These are phyloP conservation scores for Aquilaria sinensis DNA, from an alignment of 345 rosid species.

Conservation along the genomic window DNA sequence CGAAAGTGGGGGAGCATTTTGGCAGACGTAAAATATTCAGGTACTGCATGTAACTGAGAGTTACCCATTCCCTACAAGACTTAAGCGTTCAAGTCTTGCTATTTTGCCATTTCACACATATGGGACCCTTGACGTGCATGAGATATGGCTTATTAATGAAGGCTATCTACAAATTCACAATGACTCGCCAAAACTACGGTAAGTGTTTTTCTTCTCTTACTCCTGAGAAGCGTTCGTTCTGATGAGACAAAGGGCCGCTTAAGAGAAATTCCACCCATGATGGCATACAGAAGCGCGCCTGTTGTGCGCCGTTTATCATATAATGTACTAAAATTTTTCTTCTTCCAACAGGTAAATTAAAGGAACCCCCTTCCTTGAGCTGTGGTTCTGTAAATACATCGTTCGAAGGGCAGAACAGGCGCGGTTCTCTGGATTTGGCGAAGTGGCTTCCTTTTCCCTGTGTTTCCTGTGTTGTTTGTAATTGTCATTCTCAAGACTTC, in stretches of 20 bases:
- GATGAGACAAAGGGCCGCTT: neutral
- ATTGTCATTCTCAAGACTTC: too few species aligned
- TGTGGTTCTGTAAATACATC: neutral
- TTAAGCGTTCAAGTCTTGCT: neutral
- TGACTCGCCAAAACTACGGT: slow-evolving; percentile 79
- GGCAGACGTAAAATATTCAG: too few species aligned
- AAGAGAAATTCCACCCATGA: too few species aligned
- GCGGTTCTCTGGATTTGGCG: too few species aligned
- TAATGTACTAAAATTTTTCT: neutral
- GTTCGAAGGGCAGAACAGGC: too few species aligned
- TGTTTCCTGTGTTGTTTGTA: too few species aligned
- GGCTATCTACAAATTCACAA: slow-evolving; percentile 70
- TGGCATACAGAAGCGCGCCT: too few species aligned
- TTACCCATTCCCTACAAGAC: too few species aligned
- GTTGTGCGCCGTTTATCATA: too few species aligned
- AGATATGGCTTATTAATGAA: slow-evolving; percentile 60
- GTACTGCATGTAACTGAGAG: too few species aligned
- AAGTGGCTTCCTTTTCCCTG: too few species aligned
- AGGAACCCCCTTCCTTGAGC: neutral
- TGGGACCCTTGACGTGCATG: slow-evolving; percentile 75
- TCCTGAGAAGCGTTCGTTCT: neutral
- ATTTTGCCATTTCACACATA: slow-evolving; percentile 42
- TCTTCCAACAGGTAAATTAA: slow-evolving; percentile 21
- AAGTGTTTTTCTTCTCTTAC: slow-evolving; percentile 17
- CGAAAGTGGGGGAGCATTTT: too few species aligned